These are phyloP conservation scores for Begonia peltatifolia DNA, from an alignment of 306 rosid species.

Conservation along the genomic window DNA sequence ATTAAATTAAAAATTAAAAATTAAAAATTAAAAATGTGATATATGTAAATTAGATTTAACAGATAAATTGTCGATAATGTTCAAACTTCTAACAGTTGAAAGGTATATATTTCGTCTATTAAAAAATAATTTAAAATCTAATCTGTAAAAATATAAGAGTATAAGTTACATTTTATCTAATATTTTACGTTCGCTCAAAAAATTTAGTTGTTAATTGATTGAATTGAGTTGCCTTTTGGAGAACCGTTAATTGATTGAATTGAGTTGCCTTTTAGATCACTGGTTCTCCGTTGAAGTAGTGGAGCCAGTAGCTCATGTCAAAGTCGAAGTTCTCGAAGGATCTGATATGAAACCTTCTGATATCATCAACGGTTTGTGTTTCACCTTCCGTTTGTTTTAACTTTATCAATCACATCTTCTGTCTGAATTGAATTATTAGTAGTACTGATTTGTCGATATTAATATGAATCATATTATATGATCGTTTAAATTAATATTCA, in stretches of 20 bases:
- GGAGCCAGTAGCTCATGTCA: constrained; percentile 48
- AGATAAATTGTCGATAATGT: not conserved
- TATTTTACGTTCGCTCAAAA: not conserved
- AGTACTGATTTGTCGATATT: no score
- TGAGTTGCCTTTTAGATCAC: constrained; percentile 19
- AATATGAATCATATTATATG: no score
- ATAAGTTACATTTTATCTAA: no score
- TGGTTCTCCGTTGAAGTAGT: constrained; percentile 71
- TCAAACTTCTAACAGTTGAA: not conserved
- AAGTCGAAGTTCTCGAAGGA: constrained; percentile 63
- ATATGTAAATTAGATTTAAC: not conserved
- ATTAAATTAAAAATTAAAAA: no score
- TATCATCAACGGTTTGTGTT: not conserved
- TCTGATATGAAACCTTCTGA: constrained; percentile 59
- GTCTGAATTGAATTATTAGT: no score
- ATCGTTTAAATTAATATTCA: no score
- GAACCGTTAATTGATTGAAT: not conserved
- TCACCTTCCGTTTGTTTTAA: not conserved
- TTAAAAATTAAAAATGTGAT: not conserved
- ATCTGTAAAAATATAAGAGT: no score
- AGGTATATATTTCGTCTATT: not conserved
- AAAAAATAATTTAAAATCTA: not conserved
- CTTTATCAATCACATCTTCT: not conserved
- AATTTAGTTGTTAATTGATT: not conserved
- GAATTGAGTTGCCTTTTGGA: constrained; percentile 17